Base-by-base conservation (phyloP, 2,329 filamentous ascomycete genomes). In the Onygena corvina region DNA sequence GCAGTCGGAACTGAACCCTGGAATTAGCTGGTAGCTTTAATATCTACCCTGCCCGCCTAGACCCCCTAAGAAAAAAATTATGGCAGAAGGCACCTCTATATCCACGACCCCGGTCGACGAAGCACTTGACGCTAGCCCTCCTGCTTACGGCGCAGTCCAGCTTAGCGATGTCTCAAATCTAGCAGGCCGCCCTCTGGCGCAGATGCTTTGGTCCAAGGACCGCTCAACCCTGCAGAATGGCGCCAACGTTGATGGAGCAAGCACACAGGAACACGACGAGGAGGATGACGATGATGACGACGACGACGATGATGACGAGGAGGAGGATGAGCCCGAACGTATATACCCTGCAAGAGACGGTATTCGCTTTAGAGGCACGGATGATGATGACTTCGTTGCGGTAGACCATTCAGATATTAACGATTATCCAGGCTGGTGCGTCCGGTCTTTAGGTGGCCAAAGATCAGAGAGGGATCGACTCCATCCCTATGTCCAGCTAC, bases 401-500 rank as follows among this genome's bases (percentile, higher is more conserved):
- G 65, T 68, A 8, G 65, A 68, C 38, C 66, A 67, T 52, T 64
- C 67, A 18, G 67, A 69, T 55, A 56, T 61, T 16, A 63, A 59
- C 18, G 66, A 69, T 50, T 65, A 59, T 50, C 61, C 66, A n/a
- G n/a, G n/a, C 40, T 68, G 65, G 57, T 68, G 64, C 58, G 67
- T 69, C 54, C 66, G 66, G 33, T 65, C 64, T 40, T 62, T 63
- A 14, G 58, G n/a, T 62, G 63, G 9, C 38, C 48, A 60, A 63
- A 49, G 25, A 46, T 51, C 54, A 20, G 61, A 63, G 50, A 54
- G 69, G 7, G 80, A 82, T 58, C 72, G 77, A 46, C 77, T 86
- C 59, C 77, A 85, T 59, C 80, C 86, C 21, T 83, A 84, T 59
- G 76, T 84, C n/a, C 79, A 85, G 47, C 77, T 84, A 23, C 74